Base-by-base conservation (phyloP, 495 filamentous ascomycete species). In the Pseudomonodictys pantanalensis region DNA sequence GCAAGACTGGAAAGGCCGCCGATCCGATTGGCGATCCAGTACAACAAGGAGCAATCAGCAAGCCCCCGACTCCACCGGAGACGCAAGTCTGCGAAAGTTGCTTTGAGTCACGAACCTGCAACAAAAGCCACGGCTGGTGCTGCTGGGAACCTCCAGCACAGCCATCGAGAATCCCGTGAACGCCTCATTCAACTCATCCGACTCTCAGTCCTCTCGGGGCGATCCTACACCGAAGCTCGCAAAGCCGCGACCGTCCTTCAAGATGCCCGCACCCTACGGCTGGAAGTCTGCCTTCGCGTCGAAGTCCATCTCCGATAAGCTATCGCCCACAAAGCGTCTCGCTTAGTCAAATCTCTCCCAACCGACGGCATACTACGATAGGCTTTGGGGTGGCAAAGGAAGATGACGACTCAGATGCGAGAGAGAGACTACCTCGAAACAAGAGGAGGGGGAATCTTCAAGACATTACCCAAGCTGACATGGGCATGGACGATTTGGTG, bases 151-250 rank as follows among this genome's bases (percentile, higher is more conserved):
- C n/a, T n/a, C 53, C 8, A 51, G 45, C 26, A 48, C 49, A 28
- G 54, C 53, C 3, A 54, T 55, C n/a, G 55, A 59, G 25, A n/a
- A 42, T 26, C 8, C 45, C 7, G 54, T 51, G 2, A 61, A 66
- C 10, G 62, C 56, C 3, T 71, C 64, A 1, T 68, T 69, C 49
- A 61, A 30, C 2, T 71, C 70, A 6, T 65, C 51, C n/a, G 59
- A 56, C 10, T 68, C 68, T 15, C 56, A 64, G 3, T 26, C 66
- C 15, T 66, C 69, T 10, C 56, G 32, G 23, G 67, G 52, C 53
- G 71, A 66, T 18, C 62, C 66, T 10, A 73, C 70, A 12, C 67
- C 67, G 1, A 75, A 75, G 46, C 68, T 72, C 5, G 17, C 60
- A 10, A 69, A 65, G 39, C 54, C 65, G n/a, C 39, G 65, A 12